Conservation (phyloP, 164 flowering plant species). For the Vitis riparia region DNA sequence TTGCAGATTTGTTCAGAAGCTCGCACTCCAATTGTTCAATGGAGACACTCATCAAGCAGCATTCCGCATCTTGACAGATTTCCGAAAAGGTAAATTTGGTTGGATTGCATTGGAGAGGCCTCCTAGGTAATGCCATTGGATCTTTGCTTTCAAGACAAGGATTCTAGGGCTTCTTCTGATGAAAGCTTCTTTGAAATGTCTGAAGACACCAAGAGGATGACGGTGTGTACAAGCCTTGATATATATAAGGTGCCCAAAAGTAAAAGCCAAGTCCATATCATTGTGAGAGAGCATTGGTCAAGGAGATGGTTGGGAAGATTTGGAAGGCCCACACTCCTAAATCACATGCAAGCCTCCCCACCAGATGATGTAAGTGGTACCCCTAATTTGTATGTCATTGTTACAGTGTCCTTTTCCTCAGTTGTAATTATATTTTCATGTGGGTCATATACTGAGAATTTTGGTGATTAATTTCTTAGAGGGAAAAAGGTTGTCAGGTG, state of each 20-base stretch:
- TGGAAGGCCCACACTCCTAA: no score
- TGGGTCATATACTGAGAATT: no score
- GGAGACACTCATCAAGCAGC: slow-evolving; percentile 89
- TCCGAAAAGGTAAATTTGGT: slow-evolving; percentile 92
- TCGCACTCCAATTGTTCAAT: slow-evolving; percentile 71
- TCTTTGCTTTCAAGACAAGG: not conserved
- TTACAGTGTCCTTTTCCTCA: no score
- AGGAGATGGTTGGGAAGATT: not conserved
- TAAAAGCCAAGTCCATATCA: not conserved
- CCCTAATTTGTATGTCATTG: no score
- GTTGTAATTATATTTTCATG: no score
- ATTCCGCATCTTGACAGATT: slow-evolving; percentile 81
- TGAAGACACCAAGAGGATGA: not conserved
- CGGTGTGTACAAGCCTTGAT: not conserved
- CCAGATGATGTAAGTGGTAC: no score
- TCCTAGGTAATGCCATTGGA: slow-evolving; percentile 36
- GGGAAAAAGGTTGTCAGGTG: no score
- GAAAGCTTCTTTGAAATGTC: not conserved
- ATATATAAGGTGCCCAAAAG: not conserved
- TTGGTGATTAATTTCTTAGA: no score
- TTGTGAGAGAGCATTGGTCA: not conserved
- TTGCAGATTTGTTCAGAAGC: slow-evolving; percentile 79
- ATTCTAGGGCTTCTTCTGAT: no score
- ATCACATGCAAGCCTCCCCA: no score
- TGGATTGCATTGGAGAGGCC: slow-evolving; percentile 92